Conservation (phyloP, 805 yeast species). For the Pichia occidentalis region DNA sequence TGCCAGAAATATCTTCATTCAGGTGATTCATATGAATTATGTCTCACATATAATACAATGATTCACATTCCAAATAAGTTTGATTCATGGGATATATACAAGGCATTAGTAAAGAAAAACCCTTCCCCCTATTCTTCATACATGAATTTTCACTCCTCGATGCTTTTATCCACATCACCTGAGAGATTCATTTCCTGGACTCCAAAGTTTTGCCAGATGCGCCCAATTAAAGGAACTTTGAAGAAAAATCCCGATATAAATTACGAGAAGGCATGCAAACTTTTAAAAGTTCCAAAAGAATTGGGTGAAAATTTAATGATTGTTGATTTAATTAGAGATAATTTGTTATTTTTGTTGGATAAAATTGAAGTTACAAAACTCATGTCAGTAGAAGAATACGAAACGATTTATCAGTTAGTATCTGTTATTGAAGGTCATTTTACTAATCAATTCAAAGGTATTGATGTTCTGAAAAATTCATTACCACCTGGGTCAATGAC, state of each 20-base stretch:
- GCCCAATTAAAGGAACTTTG: slow-evolving; percentile 97
- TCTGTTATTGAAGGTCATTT: slow-evolving; percentile 75
- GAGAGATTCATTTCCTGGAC: slow-evolving; percentile 88
- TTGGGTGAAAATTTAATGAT: slow-evolving; percentile 96
- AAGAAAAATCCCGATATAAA: slow-evolving; percentile 52
- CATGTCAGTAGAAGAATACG: slow-evolving; percentile 90
- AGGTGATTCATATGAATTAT: slow-evolving; percentile 92
- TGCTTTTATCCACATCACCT: slow-evolving; percentile 83
- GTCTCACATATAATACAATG: slow-evolving; percentile 73
- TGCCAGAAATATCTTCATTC: slow-evolving; percentile 64
- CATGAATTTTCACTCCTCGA: slow-evolving; percentile 58
- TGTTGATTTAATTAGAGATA: slow-evolving; percentile 92
- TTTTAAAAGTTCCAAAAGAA: slow-evolving; percentile 82
- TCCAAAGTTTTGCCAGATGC: slow-evolving; percentile 54
- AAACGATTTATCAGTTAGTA: slow-evolving; percentile 85
- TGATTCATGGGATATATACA: slow-evolving; percentile 74
- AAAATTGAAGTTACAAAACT: slow-evolving; percentile 67
- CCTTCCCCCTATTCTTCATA: slow-evolving; percentile 93
- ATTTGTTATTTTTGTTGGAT: slow-evolving; percentile 60
- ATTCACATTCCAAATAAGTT: slow-evolving; percentile 44
- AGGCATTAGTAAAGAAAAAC: slow-evolving; percentile 59
- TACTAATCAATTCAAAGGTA: slow-evolving; percentile 44
- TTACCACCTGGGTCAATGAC: slow-evolving; percentile 99
- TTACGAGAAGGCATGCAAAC: slow-evolving; percentile 49
- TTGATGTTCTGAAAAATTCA: slow-evolving; percentile 71